Conservation (phyloP, 495 filamentous ascomycete species). For the Talaromyces ruber region DNA sequence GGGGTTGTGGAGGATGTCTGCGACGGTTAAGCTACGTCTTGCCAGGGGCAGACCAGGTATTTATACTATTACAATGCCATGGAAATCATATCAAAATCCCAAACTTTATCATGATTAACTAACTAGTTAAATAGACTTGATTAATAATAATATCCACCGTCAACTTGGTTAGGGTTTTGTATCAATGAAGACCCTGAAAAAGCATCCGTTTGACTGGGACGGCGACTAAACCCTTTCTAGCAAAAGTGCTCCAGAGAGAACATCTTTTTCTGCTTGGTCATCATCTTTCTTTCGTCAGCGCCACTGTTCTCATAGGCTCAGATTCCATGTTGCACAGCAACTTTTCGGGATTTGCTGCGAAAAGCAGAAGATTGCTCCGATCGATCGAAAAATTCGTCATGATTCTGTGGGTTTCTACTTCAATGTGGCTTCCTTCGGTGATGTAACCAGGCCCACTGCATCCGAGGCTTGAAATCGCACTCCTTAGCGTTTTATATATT, state of each 20-base stretch:
- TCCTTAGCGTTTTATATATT: not conserved
- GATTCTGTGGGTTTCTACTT: not conserved
- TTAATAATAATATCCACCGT: not conserved
- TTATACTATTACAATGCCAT: not conserved
- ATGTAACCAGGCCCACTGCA: too few relatives aligned
- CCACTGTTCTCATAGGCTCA: not conserved
- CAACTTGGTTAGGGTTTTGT: not conserved
- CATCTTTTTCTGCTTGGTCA: not conserved
- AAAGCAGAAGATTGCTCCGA: not conserved
- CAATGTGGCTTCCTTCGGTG: too few relatives aligned
- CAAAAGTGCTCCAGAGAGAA: not conserved
- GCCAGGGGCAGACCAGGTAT: not conserved
- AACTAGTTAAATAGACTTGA: not conserved
- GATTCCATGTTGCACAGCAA: not conserved
- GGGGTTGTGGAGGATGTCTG: not conserved
- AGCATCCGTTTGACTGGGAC: not conserved
- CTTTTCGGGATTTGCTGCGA: not conserved
- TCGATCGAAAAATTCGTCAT: not conserved
- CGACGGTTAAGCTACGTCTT: not conserved
- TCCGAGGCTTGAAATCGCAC: too few relatives aligned
- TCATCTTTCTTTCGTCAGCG: not conserved
- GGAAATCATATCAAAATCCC: not conserved
- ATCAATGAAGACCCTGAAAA: too few relatives aligned
- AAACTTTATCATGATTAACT: not conserved
- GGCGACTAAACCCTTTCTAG: not conserved